These are phyloP conservation scores for Drechslera avenae DNA, from an alignment of 2,329 filamentous ascomycete genomes.

Conservation along the genomic window DNA sequence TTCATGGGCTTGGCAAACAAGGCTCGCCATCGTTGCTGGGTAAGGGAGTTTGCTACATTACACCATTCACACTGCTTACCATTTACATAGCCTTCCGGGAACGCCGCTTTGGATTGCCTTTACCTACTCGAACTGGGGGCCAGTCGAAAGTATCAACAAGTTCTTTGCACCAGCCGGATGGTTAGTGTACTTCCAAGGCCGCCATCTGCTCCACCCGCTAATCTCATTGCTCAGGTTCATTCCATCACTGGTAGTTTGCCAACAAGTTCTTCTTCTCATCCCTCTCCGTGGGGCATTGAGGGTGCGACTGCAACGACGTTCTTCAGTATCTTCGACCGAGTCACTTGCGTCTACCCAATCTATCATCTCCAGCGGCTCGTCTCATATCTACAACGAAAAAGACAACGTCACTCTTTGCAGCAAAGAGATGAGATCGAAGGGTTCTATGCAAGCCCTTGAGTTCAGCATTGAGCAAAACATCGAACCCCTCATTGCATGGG, in stretches of 20 bases:
- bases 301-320: constrained; percentile 21
- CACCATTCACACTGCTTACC: constrained; percentile 23
- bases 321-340: constrained; percentile 33
- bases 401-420: constrained; percentile 11
- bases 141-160: constrained; percentile 33
- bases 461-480: constrained; percentile 44
- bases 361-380: constrained; percentile 28
- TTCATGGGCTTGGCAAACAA: constrained; percentile 48
- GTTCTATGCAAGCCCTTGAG: constrained; percentile 46
- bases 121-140: constrained; percentile 36
- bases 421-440: constrained; percentile 41
- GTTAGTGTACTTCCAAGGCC: constrained; percentile 24
- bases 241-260: constrained; percentile 44
- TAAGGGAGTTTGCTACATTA: constrained; percentile 15
- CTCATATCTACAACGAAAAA: constrained; percentile 8
- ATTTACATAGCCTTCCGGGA: constrained; percentile 38
- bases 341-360: constrained; percentile 35
- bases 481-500: constrained; percentile 44
- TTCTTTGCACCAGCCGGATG: constrained; percentile 45
- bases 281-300: constrained; percentile 40
- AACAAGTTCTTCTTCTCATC: constrained; percentile 46
- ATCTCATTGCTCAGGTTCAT: constrained; percentile 35
- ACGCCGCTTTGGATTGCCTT: constrained; percentile 48
- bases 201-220: background rate
- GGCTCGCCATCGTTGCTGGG: constrained; percentile 46